Percentiles rank a stretch among this genome's conserved stretches.
Conservation (phyloP, 1,139 yeast genomes). For the Casaregolazyma lundiana region DNA sequence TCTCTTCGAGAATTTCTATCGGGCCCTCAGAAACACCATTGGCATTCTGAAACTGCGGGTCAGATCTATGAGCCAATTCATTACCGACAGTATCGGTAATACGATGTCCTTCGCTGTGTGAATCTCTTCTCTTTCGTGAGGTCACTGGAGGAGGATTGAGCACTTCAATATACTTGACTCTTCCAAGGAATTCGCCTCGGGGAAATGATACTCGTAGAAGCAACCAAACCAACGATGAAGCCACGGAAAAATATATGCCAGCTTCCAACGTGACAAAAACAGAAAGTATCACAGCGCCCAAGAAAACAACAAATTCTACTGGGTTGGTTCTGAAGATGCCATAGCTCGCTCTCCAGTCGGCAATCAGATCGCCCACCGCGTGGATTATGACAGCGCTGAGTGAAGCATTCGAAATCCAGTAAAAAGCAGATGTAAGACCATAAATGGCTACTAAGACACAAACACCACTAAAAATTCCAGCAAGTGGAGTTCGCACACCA, state of each 20-base stretch:
- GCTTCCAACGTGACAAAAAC: conserved; percentile 79
- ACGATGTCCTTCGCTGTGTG: background rate
- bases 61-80: conserved; percentile 7
- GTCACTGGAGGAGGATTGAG: conserved; percentile 40
- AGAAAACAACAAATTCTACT: conserved; percentile 67
- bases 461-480: conserved; percentile 86
- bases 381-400: conserved; percentile 85
- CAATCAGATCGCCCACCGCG: conserved; percentile 87
- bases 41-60: background rate
- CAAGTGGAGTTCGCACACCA: conserved; percentile 92
- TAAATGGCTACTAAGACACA: conserved; percentile 85
- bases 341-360: conserved; percentile 67
- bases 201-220: conserved; percentile 77
- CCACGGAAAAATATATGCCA: conserved; percentile 87
- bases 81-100: background rate
- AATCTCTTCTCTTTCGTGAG: conserved; percentile 4
- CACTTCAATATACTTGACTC: conserved; percentile 41
- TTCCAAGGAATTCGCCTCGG: conserved; percentile 76
- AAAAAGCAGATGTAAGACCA: conserved; percentile 76
- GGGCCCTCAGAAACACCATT: conserved; percentile 10
- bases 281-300: conserved; percentile 72
- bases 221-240: conserved; percentile 73
- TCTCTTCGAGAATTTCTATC: conserved; percentile 4
- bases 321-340: conserved; percentile 75
- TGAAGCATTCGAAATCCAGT: conserved; percentile 85